Conservation (phyloP, 345 rosid species). For the Salix purpurea region DNA sequence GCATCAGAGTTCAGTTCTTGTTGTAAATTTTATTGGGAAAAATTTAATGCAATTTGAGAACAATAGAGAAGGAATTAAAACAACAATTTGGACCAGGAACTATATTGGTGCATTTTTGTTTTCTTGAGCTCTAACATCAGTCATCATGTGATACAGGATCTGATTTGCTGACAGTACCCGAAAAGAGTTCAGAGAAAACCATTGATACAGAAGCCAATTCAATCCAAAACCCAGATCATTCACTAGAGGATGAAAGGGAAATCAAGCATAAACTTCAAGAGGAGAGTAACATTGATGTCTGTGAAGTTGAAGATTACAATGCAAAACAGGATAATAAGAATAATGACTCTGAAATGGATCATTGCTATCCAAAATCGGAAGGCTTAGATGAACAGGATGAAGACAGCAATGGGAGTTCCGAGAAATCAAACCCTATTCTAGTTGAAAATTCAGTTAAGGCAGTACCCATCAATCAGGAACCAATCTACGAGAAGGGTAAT, state of each 20-base stretch:
- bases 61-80: too few species aligned
- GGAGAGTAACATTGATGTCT: constrained; percentile 4
- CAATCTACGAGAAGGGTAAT: constrained; percentile 23
- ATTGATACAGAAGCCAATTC: constrained; percentile 17
- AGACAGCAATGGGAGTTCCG: constrained; percentile 12
- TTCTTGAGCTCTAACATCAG: not conserved
- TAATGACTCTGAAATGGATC: not conserved
- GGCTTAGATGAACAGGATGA: constrained; percentile 21
- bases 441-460: constrained; percentile 4
- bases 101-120: not conserved
- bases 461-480: not conserved
- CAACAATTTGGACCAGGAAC: too few species aligned
- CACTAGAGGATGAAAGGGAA: constrained; percentile 29
- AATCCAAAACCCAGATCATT: constrained; percentile 24
- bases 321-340: not conserved
- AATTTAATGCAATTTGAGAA: too few species aligned
- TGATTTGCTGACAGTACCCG: not conserved
- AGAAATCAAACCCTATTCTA: constrained; percentile 13
- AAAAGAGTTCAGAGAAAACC: constrained; percentile 12
- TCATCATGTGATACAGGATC: constrained; percentile 21
- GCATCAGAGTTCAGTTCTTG: too few species aligned
- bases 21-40: too few species aligned
- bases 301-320: not conserved
- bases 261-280: constrained; percentile 10
- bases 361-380: not conserved